A percentile compares a stretch with the other conserved stretches of the same genome.
phyloP scores from a whole-genome alignment of 306 rosid species.

The Castanospermum australe region DNA sequence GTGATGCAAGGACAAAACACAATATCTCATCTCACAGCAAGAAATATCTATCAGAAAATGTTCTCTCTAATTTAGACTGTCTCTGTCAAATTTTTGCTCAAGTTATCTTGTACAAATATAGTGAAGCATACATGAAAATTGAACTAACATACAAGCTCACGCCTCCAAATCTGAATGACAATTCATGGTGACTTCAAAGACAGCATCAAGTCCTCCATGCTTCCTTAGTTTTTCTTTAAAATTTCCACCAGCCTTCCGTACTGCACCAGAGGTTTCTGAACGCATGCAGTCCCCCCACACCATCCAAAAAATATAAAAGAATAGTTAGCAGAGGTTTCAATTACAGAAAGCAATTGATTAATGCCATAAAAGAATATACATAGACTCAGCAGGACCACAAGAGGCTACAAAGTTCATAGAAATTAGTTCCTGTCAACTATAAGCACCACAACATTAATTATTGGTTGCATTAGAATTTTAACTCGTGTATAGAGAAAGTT shows the following conservation, averaged over 20 bases:
- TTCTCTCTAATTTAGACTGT: not conserved
- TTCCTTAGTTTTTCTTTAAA: slow-evolving; percentile 70
- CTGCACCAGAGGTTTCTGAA: slow-evolving; percentile 56
- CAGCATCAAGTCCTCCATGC: slow-evolving; percentile 76
- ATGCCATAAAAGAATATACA: slow-evolving; percentile 8
- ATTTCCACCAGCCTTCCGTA: slow-evolving; percentile 58
- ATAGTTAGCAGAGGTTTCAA: not conserved
- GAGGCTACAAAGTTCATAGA: not conserved
- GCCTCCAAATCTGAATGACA: slow-evolving; percentile 81
- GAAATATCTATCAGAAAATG: slow-evolving; percentile 8
- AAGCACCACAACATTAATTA: slow-evolving; percentile 10
- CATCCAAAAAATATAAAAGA: slow-evolving; percentile 14
- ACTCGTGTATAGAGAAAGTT: not conserved
- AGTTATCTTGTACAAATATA: slow-evolving; percentile 7
- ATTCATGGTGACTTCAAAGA: slow-evolving; percentile 59
- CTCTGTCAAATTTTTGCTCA: not conserved
- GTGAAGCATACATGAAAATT: slow-evolving; percentile 18
- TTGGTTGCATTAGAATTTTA: not conserved
- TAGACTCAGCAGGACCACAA: not conserved
- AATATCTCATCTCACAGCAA: slow-evolving; percentile 26
- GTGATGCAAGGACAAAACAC: slow-evolving; percentile 10
- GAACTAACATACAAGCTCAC: slow-evolving; percentile 68
- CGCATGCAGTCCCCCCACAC: slow-evolving; percentile 6
- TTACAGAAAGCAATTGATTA: not conserved
- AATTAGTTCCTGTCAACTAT: slow-evolving; percentile 19